Evolutionary conservation across 2,329 filamentous ascomycete genomes (phyloP).

Genomic region (Hymenoscyphus repandus): DNA sequence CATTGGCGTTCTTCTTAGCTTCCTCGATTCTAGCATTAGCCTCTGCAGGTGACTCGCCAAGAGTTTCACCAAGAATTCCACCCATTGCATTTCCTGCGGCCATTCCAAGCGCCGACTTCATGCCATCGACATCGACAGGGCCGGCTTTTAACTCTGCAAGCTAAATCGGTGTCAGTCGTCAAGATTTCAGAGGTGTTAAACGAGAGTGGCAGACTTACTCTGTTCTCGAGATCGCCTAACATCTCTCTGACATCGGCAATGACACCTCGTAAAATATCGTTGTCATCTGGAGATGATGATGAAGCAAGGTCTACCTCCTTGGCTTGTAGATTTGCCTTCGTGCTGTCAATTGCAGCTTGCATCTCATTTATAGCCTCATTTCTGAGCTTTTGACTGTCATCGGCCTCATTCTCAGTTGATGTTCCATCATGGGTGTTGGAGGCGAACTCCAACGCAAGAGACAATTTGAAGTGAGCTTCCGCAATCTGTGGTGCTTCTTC

Average conservation of each 20-base stretch:
- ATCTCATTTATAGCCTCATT: conserved; percentile 68
- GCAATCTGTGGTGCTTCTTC: conserved; percentile 80
- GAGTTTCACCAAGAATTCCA: conserved; percentile 58
- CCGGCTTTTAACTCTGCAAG: conserved; percentile 64
- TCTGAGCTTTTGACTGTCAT: conserved; percentile 63
- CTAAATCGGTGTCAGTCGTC: conserved; percentile 33
- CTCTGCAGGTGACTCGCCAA: conserved; percentile 57
- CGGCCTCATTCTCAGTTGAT: conserved; percentile 36
- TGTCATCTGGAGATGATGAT: conserved; percentile 60
- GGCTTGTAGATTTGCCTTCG: conserved; percentile 62
- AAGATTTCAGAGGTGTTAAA: not conserved
- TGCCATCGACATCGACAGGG: conserved; percentile 41
- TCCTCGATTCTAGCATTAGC: conserved; percentile 63
- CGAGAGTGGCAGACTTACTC: conserved; percentile 43
- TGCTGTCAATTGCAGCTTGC: conserved; percentile 68
- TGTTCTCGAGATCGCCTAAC: conserved; percentile 71
- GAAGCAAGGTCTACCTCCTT: conserved; percentile 63
- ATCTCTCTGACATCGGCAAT: conserved; percentile 74
- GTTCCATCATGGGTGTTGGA: conserved; percentile 57
- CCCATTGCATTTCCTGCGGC: conserved; percentile 39
- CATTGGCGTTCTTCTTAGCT: conserved; percentile 65
- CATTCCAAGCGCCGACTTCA: conserved; percentile 49
- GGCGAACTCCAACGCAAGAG: conserved; percentile 88
- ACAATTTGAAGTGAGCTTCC: conserved; percentile 95
- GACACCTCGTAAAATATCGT: conserved; percentile 54